These are phyloP conservation scores for Polyplosphaeria fusca DNA, from an alignment of 495 filamentous ascomycete genomes.

Conservation along the genomic window DNA sequence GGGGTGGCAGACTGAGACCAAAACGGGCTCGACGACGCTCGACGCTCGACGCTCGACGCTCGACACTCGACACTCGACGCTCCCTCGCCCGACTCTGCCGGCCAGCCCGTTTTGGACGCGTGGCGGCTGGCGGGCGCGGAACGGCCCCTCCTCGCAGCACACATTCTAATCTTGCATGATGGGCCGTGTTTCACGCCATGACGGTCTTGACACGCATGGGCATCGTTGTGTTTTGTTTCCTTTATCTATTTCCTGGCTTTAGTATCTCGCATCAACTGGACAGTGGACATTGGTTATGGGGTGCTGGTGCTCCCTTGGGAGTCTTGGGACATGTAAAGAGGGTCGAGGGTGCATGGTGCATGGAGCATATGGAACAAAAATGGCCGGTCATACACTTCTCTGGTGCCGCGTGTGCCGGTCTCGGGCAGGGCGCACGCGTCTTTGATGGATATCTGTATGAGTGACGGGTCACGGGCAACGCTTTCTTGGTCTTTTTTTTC, in stretches of 20 bases:
- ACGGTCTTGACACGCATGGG: conserved; percentile 28
- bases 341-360: conserved; percentile 26
- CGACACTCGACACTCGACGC: too few species aligned
- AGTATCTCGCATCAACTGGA: conserved; percentile 9
- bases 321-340: conserved; percentile 19
- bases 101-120: too few species aligned
- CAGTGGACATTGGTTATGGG: conserved; percentile 26
- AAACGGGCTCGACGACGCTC: too few species aligned
- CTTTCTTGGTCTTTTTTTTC: conserved; percentile 1
- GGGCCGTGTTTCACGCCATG: conserved; percentile 7
- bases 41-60: too few species aligned
- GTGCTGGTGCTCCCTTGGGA: conserved; percentile 9
- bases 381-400: conserved; percentile 16
- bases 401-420: conserved; percentile 11
- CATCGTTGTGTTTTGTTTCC: conserved; percentile 11
- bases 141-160: too few species aligned
- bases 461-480: conserved; percentile 19
- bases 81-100: too few species aligned
- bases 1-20: too few species aligned
- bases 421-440: not conserved
- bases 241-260: conserved; percentile 8
- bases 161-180: not conserved
- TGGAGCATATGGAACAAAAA: conserved; percentile 32
- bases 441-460: conserved; percentile 22
- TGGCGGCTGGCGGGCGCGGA: too few species aligned